Evolutionary conservation across 495 filamentous ascomycete species (phyloP).

Genomic region (Hypoxylon lienhwacheense): DNA sequence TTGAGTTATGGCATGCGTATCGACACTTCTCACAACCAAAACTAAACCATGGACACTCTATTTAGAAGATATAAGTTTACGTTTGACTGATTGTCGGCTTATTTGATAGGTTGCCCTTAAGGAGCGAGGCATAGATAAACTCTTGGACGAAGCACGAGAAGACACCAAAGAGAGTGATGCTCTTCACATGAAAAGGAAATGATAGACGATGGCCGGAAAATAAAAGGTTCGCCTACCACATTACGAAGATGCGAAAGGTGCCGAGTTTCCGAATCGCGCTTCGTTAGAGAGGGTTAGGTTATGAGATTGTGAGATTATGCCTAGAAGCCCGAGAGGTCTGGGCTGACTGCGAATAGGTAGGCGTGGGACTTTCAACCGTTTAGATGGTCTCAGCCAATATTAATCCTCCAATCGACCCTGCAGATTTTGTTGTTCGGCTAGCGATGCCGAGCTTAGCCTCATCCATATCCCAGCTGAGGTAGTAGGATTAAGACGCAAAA

Average conservation of each 20-base stretch:
- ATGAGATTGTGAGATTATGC: not conserved
- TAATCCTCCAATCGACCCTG: constrained; percentile 4
- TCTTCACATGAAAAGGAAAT: constrained; percentile 64
- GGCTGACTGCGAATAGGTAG: constrained; percentile 3
- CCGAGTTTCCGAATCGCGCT: constrained; percentile 23
- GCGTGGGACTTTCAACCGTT: not conserved
- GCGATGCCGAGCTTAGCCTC: constrained; percentile 15
- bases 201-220: constrained; percentile 25
- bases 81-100: not conserved
- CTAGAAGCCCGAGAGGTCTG: constrained; percentile 6
- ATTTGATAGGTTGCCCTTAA: constrained; percentile 72
- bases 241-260: constrained; percentile 7
- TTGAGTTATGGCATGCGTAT: constrained; percentile 20
- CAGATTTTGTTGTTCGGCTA: constrained; percentile 3
- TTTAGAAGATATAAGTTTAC: not conserved
- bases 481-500: constrained; percentile 10
- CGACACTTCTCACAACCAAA: not conserved
- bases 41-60: constrained; percentile 3
- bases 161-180: constrained; percentile 79
- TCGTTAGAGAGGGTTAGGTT: constrained; percentile 1
- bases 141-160: constrained; percentile 82
- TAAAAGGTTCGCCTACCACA: too few relatives aligned
- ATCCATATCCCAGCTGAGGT: constrained; percentile 15
- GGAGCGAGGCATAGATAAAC: constrained; percentile 79
- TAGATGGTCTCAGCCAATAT: constrained; percentile 11